Evolutionary conservation across 768 basidiomycete species (phyloP).

Genomic region (Mycena polygramma): DNA sequence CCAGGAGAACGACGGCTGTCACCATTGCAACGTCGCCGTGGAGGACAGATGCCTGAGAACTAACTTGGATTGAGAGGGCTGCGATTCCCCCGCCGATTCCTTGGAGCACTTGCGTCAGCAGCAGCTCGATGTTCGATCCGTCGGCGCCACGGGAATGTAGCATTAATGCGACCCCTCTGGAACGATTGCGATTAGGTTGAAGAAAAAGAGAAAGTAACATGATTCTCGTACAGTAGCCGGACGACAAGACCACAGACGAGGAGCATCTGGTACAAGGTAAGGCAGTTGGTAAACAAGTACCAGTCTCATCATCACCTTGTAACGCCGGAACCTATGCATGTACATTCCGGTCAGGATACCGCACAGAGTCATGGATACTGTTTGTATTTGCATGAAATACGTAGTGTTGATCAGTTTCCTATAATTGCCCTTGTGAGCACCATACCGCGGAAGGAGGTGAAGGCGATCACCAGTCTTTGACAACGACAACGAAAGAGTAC

Average conservation of each 20-base stretch:
- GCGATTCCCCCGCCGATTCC: slow-evolving; percentile 83
- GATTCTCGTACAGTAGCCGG: slow-evolving; percentile 58
- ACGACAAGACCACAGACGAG: slow-evolving; percentile 71
- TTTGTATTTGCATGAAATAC: slow-evolving; percentile 75
- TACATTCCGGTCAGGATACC: slow-evolving; percentile 70
- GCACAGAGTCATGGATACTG: slow-evolving; percentile 71
- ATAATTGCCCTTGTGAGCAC: slow-evolving; percentile 6
- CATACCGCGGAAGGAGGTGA: too few relatives aligned
- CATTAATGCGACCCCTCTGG: slow-evolving; percentile 75
- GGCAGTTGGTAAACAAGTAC: neutral
- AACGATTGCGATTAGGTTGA: neutral
- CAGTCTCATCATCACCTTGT: slow-evolving; percentile 58
- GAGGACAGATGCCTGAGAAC: slow-evolving; percentile 74
- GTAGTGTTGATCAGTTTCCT: slow-evolving; percentile 70
- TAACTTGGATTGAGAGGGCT: slow-evolving; percentile 66
- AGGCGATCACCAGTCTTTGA: slow-evolving; percentile 58
- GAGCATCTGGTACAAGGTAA: slow-evolving; percentile 47
- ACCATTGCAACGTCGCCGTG: slow-evolving; percentile 77
- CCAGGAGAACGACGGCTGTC: slow-evolving; percentile 74
- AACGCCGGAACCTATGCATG: slow-evolving; percentile 66
- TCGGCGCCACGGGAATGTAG: slow-evolving; percentile 76
- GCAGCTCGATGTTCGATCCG: slow-evolving; percentile 66
- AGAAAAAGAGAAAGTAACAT: slow-evolving; percentile 1
- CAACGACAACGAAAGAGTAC: slow-evolving; percentile 73
- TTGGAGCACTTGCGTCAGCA: slow-evolving; percentile 78